These are phyloP conservation scores for Ganoderma sp. DNA, from an alignment of 1,284 basidiomycete genomes.

Conservation along the genomic window DNA sequence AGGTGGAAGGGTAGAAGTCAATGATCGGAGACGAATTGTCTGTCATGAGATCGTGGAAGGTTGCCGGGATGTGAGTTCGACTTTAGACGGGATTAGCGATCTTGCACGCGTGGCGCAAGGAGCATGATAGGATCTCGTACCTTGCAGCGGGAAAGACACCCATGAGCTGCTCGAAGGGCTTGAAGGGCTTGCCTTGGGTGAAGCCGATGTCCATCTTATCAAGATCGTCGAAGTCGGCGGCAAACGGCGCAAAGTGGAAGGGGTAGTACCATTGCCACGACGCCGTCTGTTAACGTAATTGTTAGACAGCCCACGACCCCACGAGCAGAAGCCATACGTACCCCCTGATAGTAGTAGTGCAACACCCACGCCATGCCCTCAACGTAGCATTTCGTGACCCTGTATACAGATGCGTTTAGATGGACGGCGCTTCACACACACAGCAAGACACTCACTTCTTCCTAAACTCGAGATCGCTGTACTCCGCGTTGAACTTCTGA, in stretches of 20 bases:
- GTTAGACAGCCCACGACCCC: constrained; percentile 18
- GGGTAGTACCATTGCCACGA: constrained; percentile 99
- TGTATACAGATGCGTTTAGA: constrained; percentile 41
- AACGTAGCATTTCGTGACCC: constrained; percentile 84
- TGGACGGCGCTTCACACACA: constrained; percentile 1
- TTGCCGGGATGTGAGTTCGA: constrained; percentile 84
- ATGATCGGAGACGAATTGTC: constrained; percentile 90
- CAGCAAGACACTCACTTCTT: constrained; percentile 60
- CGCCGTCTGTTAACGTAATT: constrained; percentile 65
- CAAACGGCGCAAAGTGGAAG: constrained; percentile 98
- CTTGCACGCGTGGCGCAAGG: background rate
- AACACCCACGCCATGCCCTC: constrained; percentile 98
- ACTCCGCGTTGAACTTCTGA: constrained; percentile 89
- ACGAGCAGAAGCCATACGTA: constrained; percentile 47
- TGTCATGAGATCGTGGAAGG: constrained; percentile 91
- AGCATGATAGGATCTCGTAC: constrained; percentile 47
- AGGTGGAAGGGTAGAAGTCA: constrained; percentile 94
- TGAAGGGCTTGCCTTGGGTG: constrained; percentile 86
- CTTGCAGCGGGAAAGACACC: constrained; percentile 96
- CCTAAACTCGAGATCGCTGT: constrained; percentile 75
- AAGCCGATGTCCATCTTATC: constrained; percentile 83
- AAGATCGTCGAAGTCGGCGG: constrained; percentile 90
- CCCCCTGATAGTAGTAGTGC: constrained; percentile 98
- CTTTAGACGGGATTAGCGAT: constrained; percentile 47
- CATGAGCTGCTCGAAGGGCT: constrained; percentile 97